A percentile compares a stretch with the other conserved stretches of the same genome.
phyloP scores from a whole-genome alignment of 257 asterid genomes.

The Handroanthus guayacan region DNA sequence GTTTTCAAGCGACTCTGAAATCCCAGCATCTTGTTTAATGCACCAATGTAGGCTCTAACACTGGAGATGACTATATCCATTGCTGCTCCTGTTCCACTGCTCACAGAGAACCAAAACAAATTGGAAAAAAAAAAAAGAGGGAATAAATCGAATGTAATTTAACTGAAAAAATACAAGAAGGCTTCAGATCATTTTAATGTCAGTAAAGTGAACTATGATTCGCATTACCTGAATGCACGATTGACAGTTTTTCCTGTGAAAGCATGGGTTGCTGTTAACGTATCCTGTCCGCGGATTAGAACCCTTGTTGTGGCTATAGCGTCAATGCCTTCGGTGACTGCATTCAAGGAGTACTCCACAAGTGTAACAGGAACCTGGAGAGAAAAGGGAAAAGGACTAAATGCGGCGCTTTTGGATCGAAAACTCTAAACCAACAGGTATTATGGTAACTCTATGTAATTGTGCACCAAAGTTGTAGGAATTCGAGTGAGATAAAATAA shows the following conservation, averaged over 20 bases:
- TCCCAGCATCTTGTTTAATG: constrained; percentile 81
- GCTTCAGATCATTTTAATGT: neutral
- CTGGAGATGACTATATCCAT: constrained; percentile 89
- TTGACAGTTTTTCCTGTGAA: constrained; percentile 52
- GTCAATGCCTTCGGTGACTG: constrained; percentile 84
- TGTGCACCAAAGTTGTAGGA: neutral
- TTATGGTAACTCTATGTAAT: neutral
- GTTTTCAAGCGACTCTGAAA: constrained; percentile 40
- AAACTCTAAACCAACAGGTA: neutral
- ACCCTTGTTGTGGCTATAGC: constrained; percentile 86
- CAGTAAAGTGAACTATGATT: neutral
- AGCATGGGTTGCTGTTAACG: constrained; percentile 53
- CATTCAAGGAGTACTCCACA: constrained; percentile 76
- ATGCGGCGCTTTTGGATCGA: neutral
- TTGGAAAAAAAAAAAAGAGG: no score
- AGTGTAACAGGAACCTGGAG: constrained; percentile 73
- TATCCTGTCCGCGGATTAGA: constrained; percentile 60
- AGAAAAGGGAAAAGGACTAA: neutral
- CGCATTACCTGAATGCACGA: constrained; percentile 71
- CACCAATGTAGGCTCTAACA: constrained; percentile 81
- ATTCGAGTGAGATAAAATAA: neutral
- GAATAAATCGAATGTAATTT: no score
- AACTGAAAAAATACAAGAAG: no score
- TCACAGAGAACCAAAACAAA: neutral
- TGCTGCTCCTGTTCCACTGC: constrained; percentile 82